Base-by-base conservation (phyloP, 2,329 filamentous ascomycete genomes). In the Knoxdaviesia capensis region DNA sequence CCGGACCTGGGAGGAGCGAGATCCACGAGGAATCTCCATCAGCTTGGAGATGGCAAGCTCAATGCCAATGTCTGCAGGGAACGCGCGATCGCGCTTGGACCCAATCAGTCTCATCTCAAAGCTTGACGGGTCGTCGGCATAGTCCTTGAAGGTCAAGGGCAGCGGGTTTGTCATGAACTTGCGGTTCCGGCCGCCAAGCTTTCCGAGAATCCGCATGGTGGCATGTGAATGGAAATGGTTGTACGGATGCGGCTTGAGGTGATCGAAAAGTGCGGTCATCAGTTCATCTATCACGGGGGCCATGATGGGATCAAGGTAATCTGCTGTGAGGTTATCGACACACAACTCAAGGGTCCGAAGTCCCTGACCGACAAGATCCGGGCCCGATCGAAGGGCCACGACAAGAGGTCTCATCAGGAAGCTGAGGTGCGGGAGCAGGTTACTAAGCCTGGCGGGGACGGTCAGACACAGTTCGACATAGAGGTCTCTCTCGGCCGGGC, bases 261-360 rank as follows among this genome's bases (percentile, higher is more conserved):
- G 92, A 48, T 94, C 87, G 69, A 93, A 98, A 1, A 99, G 68
- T 1, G 88, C 88, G 39, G 86, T 90, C 90, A 98, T 98, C 38
- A 99, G 67, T 54, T 99, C 90, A 52, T 98, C 88, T 58, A 99
- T 96, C 30, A 96, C 92, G 0, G 90, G 92, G 2, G 88, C 85
- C 88, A 98, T 98, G 52, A 99, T 96, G 0, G 90, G 92, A 51
- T 99, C 90, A 9, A 99, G 65, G 54, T 98, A 99, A 53, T 98
- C 90, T 0, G 90, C 88, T 0, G 92, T 98, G 0, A 99, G 69
- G 51, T 99, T 99, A 48, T 99, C 90, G 11, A 99, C 90, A 53
- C 90, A 99, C 2, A 99, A 71, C 54, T 99, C 90, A 5, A 99
- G 64, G 0, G 90, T 99, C 31, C 92, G 70, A 6, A 99, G 66